A percentile compares a stretch with the other conserved stretches of the same genome.
Conservation (phyloP, 345 rosid genomes). For the Bruguiera gymnorhiza region DNA sequence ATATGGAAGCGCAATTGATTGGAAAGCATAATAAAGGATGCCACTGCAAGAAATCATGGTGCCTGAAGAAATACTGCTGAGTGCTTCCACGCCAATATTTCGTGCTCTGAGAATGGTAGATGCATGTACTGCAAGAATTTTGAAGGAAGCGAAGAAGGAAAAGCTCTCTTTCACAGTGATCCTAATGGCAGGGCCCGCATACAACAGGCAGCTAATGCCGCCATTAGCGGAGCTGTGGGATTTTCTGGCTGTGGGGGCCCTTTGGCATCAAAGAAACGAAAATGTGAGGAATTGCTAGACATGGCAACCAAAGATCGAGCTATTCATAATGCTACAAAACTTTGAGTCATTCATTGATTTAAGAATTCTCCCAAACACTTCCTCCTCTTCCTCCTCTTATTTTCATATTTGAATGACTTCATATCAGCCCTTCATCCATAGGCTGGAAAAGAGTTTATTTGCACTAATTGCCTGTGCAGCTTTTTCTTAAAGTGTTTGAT, state of each 20-base stretch:
- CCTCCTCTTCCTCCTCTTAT: background rate
- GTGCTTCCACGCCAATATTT: slow-evolving; percentile 76
- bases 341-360: slow-evolving; percentile 4
- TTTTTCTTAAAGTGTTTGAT: background rate
- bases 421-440: background rate
- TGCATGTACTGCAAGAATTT: slow-evolving; percentile 81
- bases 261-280: slow-evolving; percentile 50
- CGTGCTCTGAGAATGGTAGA: slow-evolving; percentile 84
- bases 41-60: slow-evolving; percentile 82
- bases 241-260: slow-evolving; percentile 55
- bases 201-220: slow-evolving; percentile 72
- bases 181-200: slow-evolving; percentile 38
- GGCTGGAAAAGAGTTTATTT: background rate
- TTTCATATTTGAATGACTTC: background rate
- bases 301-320: slow-evolving; percentile 29
- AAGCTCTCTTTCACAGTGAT: slow-evolving; percentile 43
- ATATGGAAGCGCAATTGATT: slow-evolving; percentile 39
- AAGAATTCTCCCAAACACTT: slow-evolving; percentile 1
- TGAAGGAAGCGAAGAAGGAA: slow-evolving; percentile 70
- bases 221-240: slow-evolving; percentile 56
- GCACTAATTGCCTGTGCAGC: too few relatives aligned
- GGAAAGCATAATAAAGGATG: slow-evolving; percentile 92
- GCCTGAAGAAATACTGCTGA: slow-evolving; percentile 93
- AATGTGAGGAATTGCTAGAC: slow-evolving; percentile 38
- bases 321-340: slow-evolving; percentile 20